These are phyloP conservation scores for Neurospora sp. DNA, from an alignment of 495 filamentous ascomycete genomes.

Conservation along the genomic window DNA sequence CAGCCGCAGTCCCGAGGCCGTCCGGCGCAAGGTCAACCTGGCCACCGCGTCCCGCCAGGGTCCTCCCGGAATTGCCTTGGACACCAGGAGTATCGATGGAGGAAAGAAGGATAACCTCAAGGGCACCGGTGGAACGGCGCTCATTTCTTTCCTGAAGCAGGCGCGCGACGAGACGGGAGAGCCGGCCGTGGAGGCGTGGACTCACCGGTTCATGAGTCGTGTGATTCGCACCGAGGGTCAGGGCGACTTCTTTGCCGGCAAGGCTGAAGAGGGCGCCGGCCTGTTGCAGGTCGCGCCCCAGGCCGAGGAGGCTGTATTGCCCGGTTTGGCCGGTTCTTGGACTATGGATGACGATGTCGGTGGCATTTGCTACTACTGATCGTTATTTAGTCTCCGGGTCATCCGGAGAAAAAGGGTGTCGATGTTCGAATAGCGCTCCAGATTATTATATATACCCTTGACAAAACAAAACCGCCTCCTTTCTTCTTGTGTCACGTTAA, in stretches of 20 bases:
- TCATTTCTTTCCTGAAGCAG: conserved; percentile 92
- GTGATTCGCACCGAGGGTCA: conserved; percentile 32
- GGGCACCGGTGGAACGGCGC: conserved; percentile 83
- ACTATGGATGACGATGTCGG: conserved; percentile 63
- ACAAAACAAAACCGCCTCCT: neutral
- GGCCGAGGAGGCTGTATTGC: conserved; percentile 57
- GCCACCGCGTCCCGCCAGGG: conserved; percentile 45
- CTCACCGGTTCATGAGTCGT: conserved; percentile 58
- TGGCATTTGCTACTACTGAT: conserved; percentile 44
- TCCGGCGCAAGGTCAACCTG: conserved; percentile 48
- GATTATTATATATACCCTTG: neutral
- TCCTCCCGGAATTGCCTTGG: conserved; percentile 24
- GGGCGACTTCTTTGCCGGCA: conserved; percentile 52
- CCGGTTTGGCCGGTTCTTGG: conserved; percentile 80
- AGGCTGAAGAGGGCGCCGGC: conserved; percentile 30
- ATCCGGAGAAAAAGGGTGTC: neutral
- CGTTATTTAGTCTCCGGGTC: neutral
- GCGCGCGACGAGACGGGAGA: conserved; percentile 93
- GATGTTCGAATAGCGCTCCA: neutral
- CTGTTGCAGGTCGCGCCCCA: conserved; percentile 9
- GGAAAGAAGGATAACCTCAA: conserved; percentile 50
- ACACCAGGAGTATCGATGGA: conserved; percentile 18
- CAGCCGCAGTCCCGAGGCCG: conserved; percentile 33
- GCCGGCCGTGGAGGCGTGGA: conserved; percentile 79
- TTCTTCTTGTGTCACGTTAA: neutral